Evolutionary conservation across 805 yeast species (phyloP), one percentile per base, ranked within the genome.

Genomic region (Pichia rugopelliculosa): DNA sequence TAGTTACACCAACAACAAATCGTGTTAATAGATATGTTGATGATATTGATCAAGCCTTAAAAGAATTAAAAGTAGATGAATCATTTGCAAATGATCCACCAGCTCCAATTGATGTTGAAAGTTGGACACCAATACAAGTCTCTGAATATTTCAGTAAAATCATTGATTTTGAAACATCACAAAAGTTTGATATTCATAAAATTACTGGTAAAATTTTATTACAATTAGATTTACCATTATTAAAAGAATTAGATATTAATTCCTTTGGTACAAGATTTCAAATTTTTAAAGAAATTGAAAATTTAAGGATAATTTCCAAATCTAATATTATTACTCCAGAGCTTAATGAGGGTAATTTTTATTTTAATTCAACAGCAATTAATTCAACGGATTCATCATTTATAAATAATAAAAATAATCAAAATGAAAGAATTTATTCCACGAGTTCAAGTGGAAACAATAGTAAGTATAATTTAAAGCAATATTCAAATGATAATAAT

Each of bases 251-350:
- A 49, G 99, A 90, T 48, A 91, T 93, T 45, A 74, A 79, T 42
- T 86, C 96, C 4, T 93, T 93, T 69, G 99, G 99, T 24, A 90
- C 96, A 0, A 76, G 99, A 53, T 93, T 89, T 66, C 96, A 90
- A 63, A 79, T 93, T 41, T 82, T 80, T 65, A 89, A 88, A 60
- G 96, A 87, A 61, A 91, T 93, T 57, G 95, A 87, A 62, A 76
- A 80, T 34, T 68, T 84, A 56, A 73, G 72, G 50, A 59, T 56
- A 13, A 63, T 62, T 11, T 52, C 65, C 23, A 37, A 36, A 22
- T 36, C 37, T 2, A 15, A 17, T 18, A 15, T 33, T 7, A 21
- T 18, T 36, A 18, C 22, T 18, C 37, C 21, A 13, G 22, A 36
- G 8, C 17, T 17, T 18, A 36, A 36, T 36, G 21, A 36, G 10